phyloP scores from a whole-genome alignment of 441 rosid genomes.

The Pelargonium myrrhifolium region DNA sequence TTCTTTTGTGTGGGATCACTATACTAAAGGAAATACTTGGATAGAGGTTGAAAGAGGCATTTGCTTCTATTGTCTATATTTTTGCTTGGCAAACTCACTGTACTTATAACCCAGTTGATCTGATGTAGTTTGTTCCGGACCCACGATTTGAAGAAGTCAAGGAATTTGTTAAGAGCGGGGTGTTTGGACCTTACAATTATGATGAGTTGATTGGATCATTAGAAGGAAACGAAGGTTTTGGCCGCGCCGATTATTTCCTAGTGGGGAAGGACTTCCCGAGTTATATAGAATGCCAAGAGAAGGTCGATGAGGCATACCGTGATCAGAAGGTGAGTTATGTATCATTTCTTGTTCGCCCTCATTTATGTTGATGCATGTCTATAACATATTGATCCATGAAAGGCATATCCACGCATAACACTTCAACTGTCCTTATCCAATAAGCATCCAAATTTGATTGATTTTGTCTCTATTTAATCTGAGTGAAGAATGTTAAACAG shows the following conservation, averaged over 20 bases:
- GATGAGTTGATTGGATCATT: slow-evolving; percentile 73
- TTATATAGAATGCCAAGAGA: slow-evolving; percentile 80
- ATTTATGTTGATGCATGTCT: not conserved
- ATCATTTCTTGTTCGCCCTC: not conserved
- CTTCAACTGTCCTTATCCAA: too few relatives aligned
- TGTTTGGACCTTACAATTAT: slow-evolving; percentile 58
- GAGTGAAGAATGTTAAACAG: too few relatives aligned
- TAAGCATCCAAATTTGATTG: not conserved
- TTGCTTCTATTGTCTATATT: not conserved
- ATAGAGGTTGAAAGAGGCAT: not conserved
- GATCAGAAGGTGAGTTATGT: slow-evolving; percentile 53
- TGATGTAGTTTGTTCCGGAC: slow-evolving; percentile 66
- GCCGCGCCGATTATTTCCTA: slow-evolving; percentile 83
- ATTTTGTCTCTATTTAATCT: not conserved
- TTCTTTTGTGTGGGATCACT: too few relatives aligned
- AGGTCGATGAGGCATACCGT: slow-evolving; percentile 70
- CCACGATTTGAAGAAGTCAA: slow-evolving; percentile 83
- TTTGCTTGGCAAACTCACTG: not conserved
- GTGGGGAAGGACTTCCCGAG: slow-evolving; percentile 94
- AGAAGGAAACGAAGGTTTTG: slow-evolving; percentile 90
- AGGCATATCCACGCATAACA: too few relatives aligned
- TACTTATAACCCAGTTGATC: slow-evolving; percentile 14
- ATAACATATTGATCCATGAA: not conserved
- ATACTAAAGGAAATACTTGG: too few relatives aligned
- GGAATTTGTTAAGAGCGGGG: slow-evolving; percentile 59